Evolutionary conservation across 2,329 filamentous ascomycete species (phyloP), one percentile per base, ranked within the genome.

Genomic region (Hypoxylon sp.): DNA sequence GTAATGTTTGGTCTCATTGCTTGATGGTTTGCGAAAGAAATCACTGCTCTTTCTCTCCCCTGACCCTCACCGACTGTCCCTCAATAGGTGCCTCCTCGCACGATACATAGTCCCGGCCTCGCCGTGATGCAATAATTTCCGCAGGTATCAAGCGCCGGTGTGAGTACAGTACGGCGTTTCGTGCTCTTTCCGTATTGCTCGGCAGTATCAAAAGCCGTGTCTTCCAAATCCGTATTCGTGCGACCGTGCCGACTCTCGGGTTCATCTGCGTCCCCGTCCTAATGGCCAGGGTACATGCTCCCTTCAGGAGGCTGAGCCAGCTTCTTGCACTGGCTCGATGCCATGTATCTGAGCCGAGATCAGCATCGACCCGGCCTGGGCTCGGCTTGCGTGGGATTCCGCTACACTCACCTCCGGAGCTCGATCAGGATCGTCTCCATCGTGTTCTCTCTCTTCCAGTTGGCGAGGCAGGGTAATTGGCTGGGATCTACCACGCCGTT

Each of bases 381-480:
- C 70, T 58, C 70, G 66, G 8, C 5, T 7, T 43, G 6, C 4
- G 18, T 23, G 7, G n/a, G 20, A 6, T 11, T 41, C 29, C 5
- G 15, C 6, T 37, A 5, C 9, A 62, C 80, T 64, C 72, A 90
- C 89, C 89, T 88, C 79, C 91, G 84, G 58, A 97, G 81, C 74
- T 96, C 92, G 63, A 95, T 91, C 65, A 97, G 79, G 51, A 96
- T 88, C 1, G 91, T 96, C 80, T 98, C 94, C 91, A 97, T 96
- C 27, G 92, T 96, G 73, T 92, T 95, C 42, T 96, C 89, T 58
- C 92, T 84, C 80, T 91, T 95, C 95, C 95, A 99, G 75, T 91
- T 88, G 52, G 88, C 85, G 40, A 99, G 83, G 70, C 93, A 96
- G 13, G 90, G 90, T 27, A 99, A 82, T 72, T 93, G 91, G 58